These are phyloP conservation scores for Lentithecium fluviatile DNA, from an alignment of 495 filamentous ascomycete species.

Conservation along the genomic window DNA sequence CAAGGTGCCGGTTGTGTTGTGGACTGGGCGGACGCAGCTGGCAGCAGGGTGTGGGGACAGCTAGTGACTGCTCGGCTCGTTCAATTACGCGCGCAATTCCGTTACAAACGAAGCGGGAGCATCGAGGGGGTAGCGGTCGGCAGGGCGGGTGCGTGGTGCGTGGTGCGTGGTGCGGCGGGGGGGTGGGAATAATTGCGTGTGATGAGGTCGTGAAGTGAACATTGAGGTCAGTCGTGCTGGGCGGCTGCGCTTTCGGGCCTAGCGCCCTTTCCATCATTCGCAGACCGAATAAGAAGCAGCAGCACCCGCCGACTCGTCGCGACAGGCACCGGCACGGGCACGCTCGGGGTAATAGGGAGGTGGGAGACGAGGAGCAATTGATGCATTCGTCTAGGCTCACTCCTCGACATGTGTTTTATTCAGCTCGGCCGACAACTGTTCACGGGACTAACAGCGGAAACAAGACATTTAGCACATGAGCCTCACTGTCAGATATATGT, in stretches of 20 bases:
- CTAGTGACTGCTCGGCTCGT: constrained; percentile 28
- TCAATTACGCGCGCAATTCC: constrained; percentile 13
- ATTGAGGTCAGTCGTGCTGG: not conserved
- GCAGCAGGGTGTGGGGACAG: constrained; percentile 26
- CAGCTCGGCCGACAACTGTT: too few species aligned
- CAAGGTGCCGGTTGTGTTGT: constrained; percentile 58
- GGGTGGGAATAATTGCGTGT: not conserved
- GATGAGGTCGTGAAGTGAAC: constrained; percentile 1
- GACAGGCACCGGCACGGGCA: too few species aligned
- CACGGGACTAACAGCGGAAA: too few species aligned
- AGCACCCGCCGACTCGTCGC: not conserved
- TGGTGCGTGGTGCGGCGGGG: not conserved
- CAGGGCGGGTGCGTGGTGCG: not conserved
- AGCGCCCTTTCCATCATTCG: not conserved
- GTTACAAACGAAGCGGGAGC: constrained; percentile 21
- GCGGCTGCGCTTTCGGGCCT: constrained; percentile 1
- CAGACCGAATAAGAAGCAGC: not conserved
- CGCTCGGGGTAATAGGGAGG: too few species aligned
- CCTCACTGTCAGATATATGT: too few species aligned
- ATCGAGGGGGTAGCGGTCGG: constrained; percentile 5
- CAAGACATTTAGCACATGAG: too few species aligned
- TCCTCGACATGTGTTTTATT: too few species aligned
- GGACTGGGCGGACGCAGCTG: constrained; percentile 29
- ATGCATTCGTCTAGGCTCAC: too few species aligned
- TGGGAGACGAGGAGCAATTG: too few species aligned